Evolutionary conservation across 2,329 filamentous ascomycete species (phyloP).

Genomic region (Cadophora luteo-olivacea): DNA sequence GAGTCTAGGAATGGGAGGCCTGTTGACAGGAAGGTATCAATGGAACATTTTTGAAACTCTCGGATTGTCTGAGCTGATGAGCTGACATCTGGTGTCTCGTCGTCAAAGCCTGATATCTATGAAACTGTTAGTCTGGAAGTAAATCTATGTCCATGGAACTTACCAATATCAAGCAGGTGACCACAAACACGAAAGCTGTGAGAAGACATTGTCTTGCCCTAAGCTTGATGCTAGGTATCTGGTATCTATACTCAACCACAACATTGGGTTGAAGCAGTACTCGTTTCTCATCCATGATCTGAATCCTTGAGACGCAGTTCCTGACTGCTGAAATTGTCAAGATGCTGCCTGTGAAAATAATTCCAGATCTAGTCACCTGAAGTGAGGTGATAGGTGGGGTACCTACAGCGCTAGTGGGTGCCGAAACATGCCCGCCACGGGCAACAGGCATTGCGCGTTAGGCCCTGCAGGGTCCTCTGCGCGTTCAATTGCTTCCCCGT

Average conservation of each 20-base stretch:
- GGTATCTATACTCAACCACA: constrained; percentile 4
- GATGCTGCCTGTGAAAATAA: background rate
- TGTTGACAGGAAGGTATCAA: constrained; percentile 52
- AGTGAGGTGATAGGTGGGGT: constrained; percentile 15
- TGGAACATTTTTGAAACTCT: constrained; percentile 56
- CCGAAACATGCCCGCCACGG: constrained; percentile 6
- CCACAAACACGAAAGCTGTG: constrained; percentile 17
- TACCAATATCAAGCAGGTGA: constrained; percentile 30
- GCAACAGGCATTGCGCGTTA: background rate
- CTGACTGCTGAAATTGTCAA: background rate
- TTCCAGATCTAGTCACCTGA: background rate
- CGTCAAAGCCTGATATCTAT: constrained; percentile 20
- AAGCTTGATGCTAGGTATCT: background rate
- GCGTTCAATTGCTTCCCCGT: background rate
- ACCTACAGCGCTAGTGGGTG: background rate
- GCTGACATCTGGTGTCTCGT: constrained; percentile 12
- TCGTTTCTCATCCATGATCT: constrained; percentile 17
- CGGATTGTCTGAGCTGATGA: constrained; percentile 21
- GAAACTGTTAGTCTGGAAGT: background rate
- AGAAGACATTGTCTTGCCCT: constrained; percentile 25
- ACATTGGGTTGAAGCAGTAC: background rate
- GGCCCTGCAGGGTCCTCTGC: background rate
- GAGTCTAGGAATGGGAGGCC: constrained; percentile 58
- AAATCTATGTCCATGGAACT: background rate
- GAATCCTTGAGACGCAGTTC: background rate